phyloP scores from a whole-genome alignment of 2,329 filamentous ascomycete genomes.

The Chaetomium olivaceum region DNA sequence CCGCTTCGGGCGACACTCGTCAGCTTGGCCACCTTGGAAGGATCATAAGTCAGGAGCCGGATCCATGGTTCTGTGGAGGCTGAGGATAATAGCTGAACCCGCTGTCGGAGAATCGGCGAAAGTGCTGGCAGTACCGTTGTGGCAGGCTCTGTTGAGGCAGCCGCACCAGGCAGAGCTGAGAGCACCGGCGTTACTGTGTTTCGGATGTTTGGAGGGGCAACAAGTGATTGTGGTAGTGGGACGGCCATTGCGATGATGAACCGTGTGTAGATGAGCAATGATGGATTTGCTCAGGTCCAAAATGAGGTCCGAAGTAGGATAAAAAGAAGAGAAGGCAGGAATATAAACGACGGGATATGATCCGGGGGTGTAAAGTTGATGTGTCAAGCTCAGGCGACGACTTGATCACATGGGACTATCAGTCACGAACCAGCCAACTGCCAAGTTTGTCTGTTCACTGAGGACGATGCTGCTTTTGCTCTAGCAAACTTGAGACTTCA shows the following conservation, averaged over 20 bases:
- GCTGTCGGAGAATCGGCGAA: conserved; percentile 65
- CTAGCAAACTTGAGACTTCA: not conserved
- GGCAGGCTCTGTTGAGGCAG: conserved; percentile 59
- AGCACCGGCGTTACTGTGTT: conserved; percentile 58
- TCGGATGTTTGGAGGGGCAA: conserved; percentile 49
- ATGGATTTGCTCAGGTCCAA: not conserved
- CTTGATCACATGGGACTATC: conserved; percentile 15
- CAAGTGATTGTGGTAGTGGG: conserved; percentile 31
- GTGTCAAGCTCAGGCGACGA: conserved; percentile 2
- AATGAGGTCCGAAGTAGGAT: not conserved
- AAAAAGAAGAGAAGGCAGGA: not conserved
- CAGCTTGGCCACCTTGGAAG: conserved; percentile 56
- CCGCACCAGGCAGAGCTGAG: conserved; percentile 59
- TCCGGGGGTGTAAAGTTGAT: not conserved
- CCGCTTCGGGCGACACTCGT: conserved; percentile 62
- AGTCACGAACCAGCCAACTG: not conserved
- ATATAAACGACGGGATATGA: not conserved
- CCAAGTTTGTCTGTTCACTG: not conserved
- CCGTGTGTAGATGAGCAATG: not conserved
- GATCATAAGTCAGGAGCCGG: conserved; percentile 69
- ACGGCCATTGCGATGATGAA: conserved; percentile 15
- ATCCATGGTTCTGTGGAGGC: conserved; percentile 69
- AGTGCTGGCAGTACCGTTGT: conserved; percentile 59
- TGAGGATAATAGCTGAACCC: conserved; percentile 64
- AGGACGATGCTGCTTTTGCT: not conserved